phyloP scores from a whole-genome alignment of 2,329 filamentous ascomycete species.

The Pseudocercospora cruenta region DNA sequence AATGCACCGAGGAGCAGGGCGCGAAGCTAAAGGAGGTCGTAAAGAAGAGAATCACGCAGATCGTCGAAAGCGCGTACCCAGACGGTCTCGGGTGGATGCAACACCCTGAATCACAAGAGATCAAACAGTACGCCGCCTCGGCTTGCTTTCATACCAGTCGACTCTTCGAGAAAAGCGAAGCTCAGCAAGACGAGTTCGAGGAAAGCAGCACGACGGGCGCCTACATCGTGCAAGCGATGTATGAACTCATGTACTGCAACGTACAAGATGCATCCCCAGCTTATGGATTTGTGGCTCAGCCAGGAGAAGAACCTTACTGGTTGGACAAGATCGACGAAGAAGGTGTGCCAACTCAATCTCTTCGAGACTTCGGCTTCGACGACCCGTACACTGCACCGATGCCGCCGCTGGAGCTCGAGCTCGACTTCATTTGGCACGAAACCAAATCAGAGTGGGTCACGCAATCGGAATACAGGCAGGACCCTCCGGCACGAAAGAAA shows the following conservation, averaged over 20 bases:
- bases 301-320: not conserved
- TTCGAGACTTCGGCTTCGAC: not conserved
- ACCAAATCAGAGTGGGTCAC: not conserved
- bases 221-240: not conserved
- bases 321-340: not conserved
- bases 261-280: not conserved
- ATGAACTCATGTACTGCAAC: not conserved
- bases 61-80: not conserved
- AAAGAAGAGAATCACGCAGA: not conserved
- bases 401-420: not conserved
- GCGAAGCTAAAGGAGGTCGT: not conserved
- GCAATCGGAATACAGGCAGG: not conserved
- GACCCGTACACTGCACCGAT: not conserved
- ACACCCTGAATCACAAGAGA: not conserved
- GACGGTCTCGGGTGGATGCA: not conserved
- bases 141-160: not conserved
- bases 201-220: not conserved
- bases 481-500: not conserved
- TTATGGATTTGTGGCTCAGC: not conserved
- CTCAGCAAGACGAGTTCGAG: too few species aligned
- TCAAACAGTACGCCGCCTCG: not conserved
- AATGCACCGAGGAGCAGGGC: not conserved
- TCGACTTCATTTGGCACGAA: not conserved
- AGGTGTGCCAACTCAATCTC: not conserved
- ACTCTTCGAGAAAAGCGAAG: not conserved